Base-by-base conservation (phyloP, 73 alveolate species). In the Vitrella brassicaformis region DNA sequence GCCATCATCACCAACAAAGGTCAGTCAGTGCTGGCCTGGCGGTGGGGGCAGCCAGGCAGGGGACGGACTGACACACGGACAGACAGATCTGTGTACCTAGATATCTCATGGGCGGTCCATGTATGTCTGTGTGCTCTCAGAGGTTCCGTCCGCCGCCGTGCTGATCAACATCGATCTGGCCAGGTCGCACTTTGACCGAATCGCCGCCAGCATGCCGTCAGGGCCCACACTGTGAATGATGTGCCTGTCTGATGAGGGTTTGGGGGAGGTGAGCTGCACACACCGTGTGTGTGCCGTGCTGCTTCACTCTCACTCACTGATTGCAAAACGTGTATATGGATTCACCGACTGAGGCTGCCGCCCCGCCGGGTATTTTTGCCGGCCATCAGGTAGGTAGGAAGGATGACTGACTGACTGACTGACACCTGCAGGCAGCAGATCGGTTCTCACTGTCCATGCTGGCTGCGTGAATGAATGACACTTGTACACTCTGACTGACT, bases 1-100 rank as follows among this genome's bases (percentile, higher is more conserved):
- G 93, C 87, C 26, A 87, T 90, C 66, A 84, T 81, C 31, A 72
- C 88, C 45, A 88, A 85, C 81, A 39, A 14, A 14, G 56, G 56
- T 39, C 22, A 14, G 56, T 39, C 22, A 39, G 56, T 4, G 56
- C 4, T 4, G 4, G 56, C 4, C 22, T 39, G 56, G 22, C 4
- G 22, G 56, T 39, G n/a, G n/a, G n/a, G n/a, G n/a, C n/a, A n/a
- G n/a, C n/a, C n/a, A n/a, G n/a, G n/a, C n/a, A n/a, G n/a, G n/a
- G n/a, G n/a, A n/a, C n/a, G n/a, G n/a, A n/a, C n/a, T n/a, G n/a
- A n/a, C n/a, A n/a, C n/a, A n/a, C n/a, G n/a, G n/a, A n/a, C n/a
- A n/a, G n/a, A n/a, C n/a, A n/a, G n/a, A n/a, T n/a, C n/a, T n/a
- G n/a, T n/a, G n/a, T n/a, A n/a, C n/a, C n/a, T n/a, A n/a, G 4